phyloP scores from a whole-genome alignment of 2,329 filamentous ascomycete species.

The Talaromyces atroroseus region DNA sequence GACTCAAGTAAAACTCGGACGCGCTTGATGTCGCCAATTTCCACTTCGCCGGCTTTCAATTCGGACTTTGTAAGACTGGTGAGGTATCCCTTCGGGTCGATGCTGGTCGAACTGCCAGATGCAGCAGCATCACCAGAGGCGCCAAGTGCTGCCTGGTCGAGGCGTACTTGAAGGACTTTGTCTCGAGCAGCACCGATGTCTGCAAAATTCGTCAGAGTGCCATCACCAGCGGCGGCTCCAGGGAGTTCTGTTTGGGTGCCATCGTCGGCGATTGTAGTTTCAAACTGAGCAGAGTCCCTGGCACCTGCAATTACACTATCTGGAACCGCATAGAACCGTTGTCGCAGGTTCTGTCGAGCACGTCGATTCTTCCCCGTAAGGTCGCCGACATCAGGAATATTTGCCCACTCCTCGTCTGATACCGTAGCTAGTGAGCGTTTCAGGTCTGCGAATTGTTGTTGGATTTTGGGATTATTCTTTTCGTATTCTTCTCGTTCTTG shows the following conservation, averaged over 20 bases:
- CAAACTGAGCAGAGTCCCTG: conserved; percentile 71
- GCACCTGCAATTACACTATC: conserved; percentile 91
- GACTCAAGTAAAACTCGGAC: conserved; percentile 90
- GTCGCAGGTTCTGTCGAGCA: conserved; percentile 72
- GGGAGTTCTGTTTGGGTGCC: conserved; percentile 49
- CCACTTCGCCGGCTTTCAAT: conserved; percentile 69
- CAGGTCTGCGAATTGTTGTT: conserved; percentile 93
- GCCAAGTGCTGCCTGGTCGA: conserved; percentile 79
- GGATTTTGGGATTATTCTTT: conserved; percentile 94
- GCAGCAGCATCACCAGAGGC: conserved; percentile 64
- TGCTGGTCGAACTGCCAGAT: conserved; percentile 77
- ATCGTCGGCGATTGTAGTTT: conserved; percentile 83
- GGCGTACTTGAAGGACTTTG: conserved; percentile 88
- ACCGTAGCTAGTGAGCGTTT: conserved; percentile 85
- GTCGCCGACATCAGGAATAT: conserved; percentile 90
- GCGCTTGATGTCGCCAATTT: conserved; percentile 91
- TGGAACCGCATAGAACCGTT: conserved; percentile 91
- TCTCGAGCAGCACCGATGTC: conserved; percentile 94
- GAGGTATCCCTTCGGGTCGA: conserved; percentile 93
- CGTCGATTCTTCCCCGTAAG: conserved; percentile 90
- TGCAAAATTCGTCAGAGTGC: conserved; percentile 96
- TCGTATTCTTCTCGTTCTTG: conserved; percentile 93
- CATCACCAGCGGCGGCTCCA: conserved; percentile 55
- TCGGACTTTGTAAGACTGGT: conserved; percentile 83
- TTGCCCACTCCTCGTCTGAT: conserved; percentile 94